These are phyloP conservation scores for Cyberlindnera maclurae DNA, from an alignment of 805 yeast genomes.

Conservation along the genomic window DNA sequence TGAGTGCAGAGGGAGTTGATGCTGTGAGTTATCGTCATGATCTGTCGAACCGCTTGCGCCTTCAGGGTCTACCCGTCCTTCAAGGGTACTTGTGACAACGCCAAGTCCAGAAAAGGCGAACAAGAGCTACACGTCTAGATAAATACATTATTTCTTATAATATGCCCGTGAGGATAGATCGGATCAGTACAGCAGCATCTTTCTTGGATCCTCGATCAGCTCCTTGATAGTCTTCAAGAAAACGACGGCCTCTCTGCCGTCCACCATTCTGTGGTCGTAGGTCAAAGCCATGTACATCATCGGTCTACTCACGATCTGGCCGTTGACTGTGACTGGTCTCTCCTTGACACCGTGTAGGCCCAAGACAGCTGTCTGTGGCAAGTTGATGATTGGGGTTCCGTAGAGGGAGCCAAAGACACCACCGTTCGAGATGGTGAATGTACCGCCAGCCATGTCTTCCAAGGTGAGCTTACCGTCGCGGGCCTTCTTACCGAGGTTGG, in stretches of 20 bases:
- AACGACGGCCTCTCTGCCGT: slow-evolving; percentile 98
- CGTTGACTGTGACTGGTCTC: slow-evolving; percentile 94
- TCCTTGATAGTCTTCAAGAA: slow-evolving; percentile 95
- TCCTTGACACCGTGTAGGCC: slow-evolving; percentile 97
- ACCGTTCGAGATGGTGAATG: slow-evolving; percentile 98
- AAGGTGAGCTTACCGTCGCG: slow-evolving; percentile 93
- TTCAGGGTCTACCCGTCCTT: no score
- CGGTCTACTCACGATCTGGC: slow-evolving; percentile 94
- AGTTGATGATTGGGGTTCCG: slow-evolving; percentile 97
- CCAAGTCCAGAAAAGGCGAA: no score
- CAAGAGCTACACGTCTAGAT: background rate
- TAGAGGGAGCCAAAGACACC: slow-evolving; percentile 97
- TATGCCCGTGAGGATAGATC: no score
- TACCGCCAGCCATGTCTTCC: slow-evolving; percentile 99
- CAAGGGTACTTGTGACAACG: no score
- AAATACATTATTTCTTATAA: background rate
- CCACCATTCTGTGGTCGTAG: slow-evolving; percentile 95
- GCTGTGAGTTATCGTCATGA: no score
- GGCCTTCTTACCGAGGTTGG: slow-evolving; percentile 80
- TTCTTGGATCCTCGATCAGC: slow-evolving; percentile 97
- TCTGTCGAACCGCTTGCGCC: no score
- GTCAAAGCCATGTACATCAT: slow-evolving; percentile 99
- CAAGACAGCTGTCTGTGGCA: slow-evolving; percentile 97
- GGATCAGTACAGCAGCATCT: slow-evolving; percentile 64
- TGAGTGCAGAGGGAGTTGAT: no score